Base-by-base conservation (phyloP, 2,329 filamentous ascomycete genomes). In the Plenodomus lindquistii region DNA sequence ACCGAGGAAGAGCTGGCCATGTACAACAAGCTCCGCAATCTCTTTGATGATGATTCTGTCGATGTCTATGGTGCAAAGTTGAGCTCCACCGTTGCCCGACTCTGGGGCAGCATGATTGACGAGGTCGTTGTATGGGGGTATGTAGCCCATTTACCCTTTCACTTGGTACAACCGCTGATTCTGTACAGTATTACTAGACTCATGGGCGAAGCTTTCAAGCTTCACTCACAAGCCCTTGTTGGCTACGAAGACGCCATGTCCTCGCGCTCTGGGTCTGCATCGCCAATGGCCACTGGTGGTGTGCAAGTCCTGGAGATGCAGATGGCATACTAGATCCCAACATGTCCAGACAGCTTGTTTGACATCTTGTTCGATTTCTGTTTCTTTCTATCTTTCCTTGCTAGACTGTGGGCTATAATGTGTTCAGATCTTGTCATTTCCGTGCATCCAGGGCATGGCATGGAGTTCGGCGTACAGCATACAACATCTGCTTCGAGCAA, bases 41-140 rank as follows among this genome's bases (percentile, higher is more conserved):
- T 97, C 63, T 96, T 96, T 68, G 90, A 94, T 64, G 93, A 95
- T 68, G 92, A 97, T 67, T 85, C 89, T 44, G 87, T 93, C 50
- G 89, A 95, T 66, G 81, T 85, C 19, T 90, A 90, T 71, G 87
- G 87, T 57, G 81, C 85, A 43, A 92, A 95, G 71, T 79, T 99
- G 61, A 97, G 93, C 78, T 94, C 92, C n/a, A 91, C 91, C 43
- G 93, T 99, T 37, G 92, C 93, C 55, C 86, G 90, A 65, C 85
- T 97, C 38, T 99, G 94, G 94, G 94, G 93, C 64, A 93, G 91
- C 57, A 97, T 97, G 88, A 86, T 97, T 58, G 94, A 97, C 70
- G 94, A 97, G 76, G 94, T 97, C 55, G 93, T 97, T 62, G 94
- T 99, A 52, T 97, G 94, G 94, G 94, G 94, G 91, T 96, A 87